phyloP scores from a whole-genome alignment of 2,329 filamentous ascomycete genomes.

The Verticillium dahliae region DNA sequence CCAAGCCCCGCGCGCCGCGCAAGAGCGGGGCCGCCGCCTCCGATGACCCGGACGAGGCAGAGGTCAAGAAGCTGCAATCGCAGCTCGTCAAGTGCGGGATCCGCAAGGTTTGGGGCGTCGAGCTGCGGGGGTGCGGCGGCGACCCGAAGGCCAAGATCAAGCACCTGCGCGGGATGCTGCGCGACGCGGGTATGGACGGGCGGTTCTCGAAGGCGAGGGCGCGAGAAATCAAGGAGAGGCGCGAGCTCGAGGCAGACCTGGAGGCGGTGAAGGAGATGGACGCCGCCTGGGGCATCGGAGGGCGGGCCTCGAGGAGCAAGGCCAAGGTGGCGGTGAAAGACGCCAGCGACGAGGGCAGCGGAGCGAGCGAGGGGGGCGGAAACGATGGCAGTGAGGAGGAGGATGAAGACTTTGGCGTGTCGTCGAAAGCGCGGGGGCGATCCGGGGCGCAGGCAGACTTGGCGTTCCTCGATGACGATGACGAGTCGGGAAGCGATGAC shows the following conservation, averaged over 20 bases:
- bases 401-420: slow-evolving; percentile 23
- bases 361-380: slow-evolving; percentile 18
- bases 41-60: slow-evolving; percentile 65
- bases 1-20: slow-evolving; percentile 12
- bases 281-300: slow-evolving; percentile 62
- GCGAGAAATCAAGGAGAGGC: slow-evolving; percentile 75
- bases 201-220: slow-evolving; percentile 82
- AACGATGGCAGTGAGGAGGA: slow-evolving; percentile 21
- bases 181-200: slow-evolving; percentile 79
- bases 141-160: slow-evolving; percentile 73
- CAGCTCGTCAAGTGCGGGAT: slow-evolving; percentile 87
- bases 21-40: slow-evolving; percentile 27
- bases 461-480: slow-evolving; percentile 64
- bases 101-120: slow-evolving; percentile 83
- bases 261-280: slow-evolving; percentile 80
- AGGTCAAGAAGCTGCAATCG: slow-evolving; percentile 82
- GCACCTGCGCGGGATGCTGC: slow-evolving; percentile 73
- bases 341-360: slow-evolving; percentile 21
- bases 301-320: slow-evolving; percentile 30
- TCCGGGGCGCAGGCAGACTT: slow-evolving; percentile 42
- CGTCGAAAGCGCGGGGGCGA: slow-evolving; percentile 34
- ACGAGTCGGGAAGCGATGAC: slow-evolving; percentile 33
- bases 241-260: slow-evolving; percentile 78
- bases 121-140: slow-evolving; percentile 67
- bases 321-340: slow-evolving; percentile 20